Conservation (phyloP, 768 basidiomycete species). For the Panellus pusillus region DNA sequence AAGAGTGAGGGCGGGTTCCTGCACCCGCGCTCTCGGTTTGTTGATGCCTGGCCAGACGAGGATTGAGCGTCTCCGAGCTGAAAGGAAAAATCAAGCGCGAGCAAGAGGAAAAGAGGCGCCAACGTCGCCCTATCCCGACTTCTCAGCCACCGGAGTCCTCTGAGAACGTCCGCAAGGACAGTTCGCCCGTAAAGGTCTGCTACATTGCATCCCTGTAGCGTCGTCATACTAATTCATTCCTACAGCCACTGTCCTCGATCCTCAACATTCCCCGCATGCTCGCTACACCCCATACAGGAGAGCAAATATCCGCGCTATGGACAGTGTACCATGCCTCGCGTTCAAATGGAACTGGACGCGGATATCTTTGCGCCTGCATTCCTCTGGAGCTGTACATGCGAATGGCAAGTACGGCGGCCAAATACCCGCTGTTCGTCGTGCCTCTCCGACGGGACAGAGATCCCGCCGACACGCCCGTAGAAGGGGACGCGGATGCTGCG, state of each 20-base stretch:
- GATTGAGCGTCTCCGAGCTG: slow-evolving; percentile 40
- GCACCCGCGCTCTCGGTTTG: slow-evolving; percentile 18
- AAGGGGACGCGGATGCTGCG: slow-evolving; percentile 42
- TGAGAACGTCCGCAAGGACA: slow-evolving; percentile 50
- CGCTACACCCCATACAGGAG: slow-evolving; percentile 64
- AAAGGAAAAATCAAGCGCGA: slow-evolving; percentile 34
- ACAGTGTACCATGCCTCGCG: slow-evolving; percentile 84
- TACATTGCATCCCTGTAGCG: background rate
- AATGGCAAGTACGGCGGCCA: slow-evolving; percentile 62
- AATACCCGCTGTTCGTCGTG: slow-evolving; percentile 78
- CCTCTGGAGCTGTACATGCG: slow-evolving; percentile 69
- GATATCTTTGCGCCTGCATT: slow-evolving; percentile 82
- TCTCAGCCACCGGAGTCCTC: slow-evolving; percentile 12
- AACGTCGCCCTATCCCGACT: slow-evolving; percentile 20
- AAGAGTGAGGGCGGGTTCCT: slow-evolving; percentile 48
- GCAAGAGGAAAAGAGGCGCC: slow-evolving; percentile 29
- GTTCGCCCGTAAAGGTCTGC: slow-evolving; percentile 65
- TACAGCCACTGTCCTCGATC: slow-evolving; percentile 77
- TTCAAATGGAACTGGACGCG: slow-evolving; percentile 77
- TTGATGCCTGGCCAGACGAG: slow-evolving; percentile 35
- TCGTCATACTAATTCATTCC: slow-evolving; percentile 5
- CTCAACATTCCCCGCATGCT: slow-evolving; percentile 75
- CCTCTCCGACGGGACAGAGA: slow-evolving; percentile 64
- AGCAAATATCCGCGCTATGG: slow-evolving; percentile 84
- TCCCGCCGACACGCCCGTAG: slow-evolving; percentile 21